phyloP scores from a whole-genome alignment of 176 grass and related monocot genomes.

The Puya raimondii region DNA sequence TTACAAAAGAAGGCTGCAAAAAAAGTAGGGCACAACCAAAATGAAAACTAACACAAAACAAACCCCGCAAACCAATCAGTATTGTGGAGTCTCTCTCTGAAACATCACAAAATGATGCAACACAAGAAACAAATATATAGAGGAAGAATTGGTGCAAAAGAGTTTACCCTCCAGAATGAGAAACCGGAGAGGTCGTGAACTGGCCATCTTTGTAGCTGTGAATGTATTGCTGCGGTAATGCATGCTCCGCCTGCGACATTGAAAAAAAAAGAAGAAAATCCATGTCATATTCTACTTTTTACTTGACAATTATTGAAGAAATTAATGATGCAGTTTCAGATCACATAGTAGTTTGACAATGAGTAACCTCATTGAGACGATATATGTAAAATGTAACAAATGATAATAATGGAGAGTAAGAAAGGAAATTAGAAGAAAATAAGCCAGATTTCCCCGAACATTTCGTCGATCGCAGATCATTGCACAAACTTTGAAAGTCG shows the following conservation, averaged over 20 bases:
- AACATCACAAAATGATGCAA: neutral
- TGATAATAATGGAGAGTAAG: too few relatives aligned
- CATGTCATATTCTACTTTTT: neutral
- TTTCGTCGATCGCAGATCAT: too few relatives aligned
- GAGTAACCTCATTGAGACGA: too few relatives aligned
- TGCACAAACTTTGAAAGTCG: too few relatives aligned
- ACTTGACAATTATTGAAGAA: neutral
- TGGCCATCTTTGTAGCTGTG: constrained; percentile 71
- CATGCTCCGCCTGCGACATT: constrained; percentile 63
- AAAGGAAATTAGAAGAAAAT: too few relatives aligned
- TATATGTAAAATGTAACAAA: too few relatives aligned
- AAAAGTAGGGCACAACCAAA: neutral
- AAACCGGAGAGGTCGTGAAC: constrained; percentile 63
- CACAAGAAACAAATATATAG: constrained; percentile 13
- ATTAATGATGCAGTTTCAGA: neutral
- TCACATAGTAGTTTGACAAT: neutral
- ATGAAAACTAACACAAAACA: neutral
- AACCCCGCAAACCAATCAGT: neutral
- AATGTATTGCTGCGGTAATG: constrained; percentile 78
- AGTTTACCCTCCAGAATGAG: constrained; percentile 68
- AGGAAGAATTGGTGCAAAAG: neutral
- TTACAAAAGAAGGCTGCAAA: neutral
- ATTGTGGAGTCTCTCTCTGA: neutral
- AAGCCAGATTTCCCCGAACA: too few relatives aligned
- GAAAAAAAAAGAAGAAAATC: neutral